Evolutionary conservation across 2,329 filamentous ascomycete species (phyloP).

Genomic region (Xylaria sp.): DNA sequence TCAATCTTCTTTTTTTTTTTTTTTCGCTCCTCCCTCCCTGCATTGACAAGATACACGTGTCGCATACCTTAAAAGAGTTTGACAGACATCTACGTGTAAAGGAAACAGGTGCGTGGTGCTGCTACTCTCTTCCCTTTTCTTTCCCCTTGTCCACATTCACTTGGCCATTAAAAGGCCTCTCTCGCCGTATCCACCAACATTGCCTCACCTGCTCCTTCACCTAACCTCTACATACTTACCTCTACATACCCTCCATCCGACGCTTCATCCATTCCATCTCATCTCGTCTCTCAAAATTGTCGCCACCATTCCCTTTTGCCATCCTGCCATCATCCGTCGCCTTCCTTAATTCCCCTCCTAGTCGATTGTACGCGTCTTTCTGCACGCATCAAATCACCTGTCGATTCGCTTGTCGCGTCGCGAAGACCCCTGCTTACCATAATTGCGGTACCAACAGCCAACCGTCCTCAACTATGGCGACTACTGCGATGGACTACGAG

Average conservation of each 20-base stretch:
- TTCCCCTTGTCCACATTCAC: conserved; percentile 2
- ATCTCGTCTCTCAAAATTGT: background rate
- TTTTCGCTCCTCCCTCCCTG: no score
- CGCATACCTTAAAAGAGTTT: no score
- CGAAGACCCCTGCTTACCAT: conserved; percentile 21
- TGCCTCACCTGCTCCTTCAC: conserved; percentile 8
- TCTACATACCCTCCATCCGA: background rate
- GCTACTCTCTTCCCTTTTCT: conserved; percentile 4
- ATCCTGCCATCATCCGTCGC: conserved; percentile 5
- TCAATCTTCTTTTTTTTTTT: background rate
- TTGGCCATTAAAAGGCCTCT: conserved; percentile 6
- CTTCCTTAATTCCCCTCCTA: background rate
- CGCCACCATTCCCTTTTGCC: background rate
- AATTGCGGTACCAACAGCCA: conserved; percentile 9
- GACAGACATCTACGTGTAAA: no score
- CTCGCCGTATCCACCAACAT: background rate
- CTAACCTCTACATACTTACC: no score
- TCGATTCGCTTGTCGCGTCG: conserved; percentile 11
- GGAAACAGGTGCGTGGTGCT: no score
- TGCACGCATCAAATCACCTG: background rate
- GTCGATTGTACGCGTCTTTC: conserved; percentile 9
- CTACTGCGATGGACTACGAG: conserved; percentile 72
- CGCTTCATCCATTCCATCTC: background rate
- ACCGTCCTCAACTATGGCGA: conserved; percentile 52
- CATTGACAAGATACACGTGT: no score